Percentiles rank a stretch among this genome's conserved stretches.
phyloP scores from a whole-genome alignment of 140 eudicot genomes.

The Erigeron philadelphicus region DNA sequence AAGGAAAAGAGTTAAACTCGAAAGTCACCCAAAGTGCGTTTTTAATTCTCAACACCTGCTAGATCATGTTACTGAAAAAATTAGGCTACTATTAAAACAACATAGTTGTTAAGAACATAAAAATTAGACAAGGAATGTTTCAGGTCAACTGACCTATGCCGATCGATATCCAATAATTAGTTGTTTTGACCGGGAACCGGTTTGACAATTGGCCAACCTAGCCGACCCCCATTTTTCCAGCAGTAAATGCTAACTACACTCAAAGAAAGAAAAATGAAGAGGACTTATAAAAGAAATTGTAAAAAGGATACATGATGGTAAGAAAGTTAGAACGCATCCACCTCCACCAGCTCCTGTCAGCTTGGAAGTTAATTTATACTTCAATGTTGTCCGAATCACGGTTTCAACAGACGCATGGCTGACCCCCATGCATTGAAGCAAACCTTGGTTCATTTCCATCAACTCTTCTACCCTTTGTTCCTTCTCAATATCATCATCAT shows the following conservation, averaged over 20 bases:
- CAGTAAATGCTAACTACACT: neutral
- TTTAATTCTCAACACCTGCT: neutral
- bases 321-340: conserved; percentile 87
- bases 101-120: neutral
- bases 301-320: conserved; percentile 83
- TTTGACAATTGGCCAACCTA: neutral
- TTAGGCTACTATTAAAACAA: neutral
- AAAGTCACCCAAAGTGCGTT: neutral
- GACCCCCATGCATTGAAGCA: conserved; percentile 97
- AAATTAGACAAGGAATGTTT: neutral
- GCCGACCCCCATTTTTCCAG: neutral
- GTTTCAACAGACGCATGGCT: conserved; percentile 89
- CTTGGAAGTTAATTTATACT: conserved; percentile 70
- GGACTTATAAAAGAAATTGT: neutral
- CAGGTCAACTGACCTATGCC: neutral
- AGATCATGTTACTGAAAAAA: neutral
- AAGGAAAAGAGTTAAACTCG: neutral
- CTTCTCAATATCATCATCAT: conserved; percentile 53
- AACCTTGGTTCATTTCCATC: conserved; percentile 97
- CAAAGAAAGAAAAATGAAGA: neutral
- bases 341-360: conserved; percentile 99
- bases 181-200: neutral
- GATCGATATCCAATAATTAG: neutral
- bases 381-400: conserved; percentile 58
- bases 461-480: conserved; percentile 77